phyloP scores from a whole-genome alignment of 23 red algal species.

The Porphyridium purpureum region DNA sequence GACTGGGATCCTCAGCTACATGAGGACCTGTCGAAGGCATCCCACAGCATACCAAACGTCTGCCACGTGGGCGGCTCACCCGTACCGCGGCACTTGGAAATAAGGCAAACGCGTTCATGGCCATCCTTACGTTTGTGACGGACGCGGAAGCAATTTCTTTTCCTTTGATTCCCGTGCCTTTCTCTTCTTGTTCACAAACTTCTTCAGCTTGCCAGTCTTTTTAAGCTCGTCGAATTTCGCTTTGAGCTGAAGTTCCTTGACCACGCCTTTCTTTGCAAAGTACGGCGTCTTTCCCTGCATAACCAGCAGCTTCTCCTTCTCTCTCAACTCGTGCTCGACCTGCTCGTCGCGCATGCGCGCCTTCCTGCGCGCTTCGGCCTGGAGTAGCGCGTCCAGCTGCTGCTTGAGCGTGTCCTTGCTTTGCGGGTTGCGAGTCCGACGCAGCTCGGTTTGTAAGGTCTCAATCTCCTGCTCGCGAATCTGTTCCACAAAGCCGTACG shows the following conservation, averaged over 20 bases:
- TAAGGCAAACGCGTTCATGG: too few species aligned
- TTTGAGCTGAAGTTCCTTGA: slow-evolving; percentile 19
- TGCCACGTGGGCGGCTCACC: too few species aligned
- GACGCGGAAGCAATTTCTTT: slow-evolving; percentile 39
- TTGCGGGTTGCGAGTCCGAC: too few species aligned
- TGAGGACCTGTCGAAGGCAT: too few species aligned
- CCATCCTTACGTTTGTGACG: too few species aligned
- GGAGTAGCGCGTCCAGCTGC: too few species aligned
- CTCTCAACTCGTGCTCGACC: background rate
- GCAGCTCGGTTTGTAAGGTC: slow-evolving; percentile 6
- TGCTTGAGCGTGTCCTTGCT: too few species aligned
- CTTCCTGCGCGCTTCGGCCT: too few species aligned
- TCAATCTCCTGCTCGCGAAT: slow-evolving; percentile 2
- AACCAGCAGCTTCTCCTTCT: slow-evolving; percentile 35
- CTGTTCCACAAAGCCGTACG: slow-evolving; percentile 19
- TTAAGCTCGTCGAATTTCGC: slow-evolving; percentile 38
- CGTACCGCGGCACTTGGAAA: too few species aligned
- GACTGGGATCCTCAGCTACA: too few species aligned
- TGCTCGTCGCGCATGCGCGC: slow-evolving; percentile 7
- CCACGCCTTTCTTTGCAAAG: slow-evolving; percentile 26
- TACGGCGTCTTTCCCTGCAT: slow-evolving; percentile 28
- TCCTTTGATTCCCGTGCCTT: slow-evolving; percentile 21
- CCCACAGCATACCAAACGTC: too few species aligned
- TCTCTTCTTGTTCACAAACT: slow-evolving; percentile 40
- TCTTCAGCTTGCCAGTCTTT: slow-evolving; percentile 26